Conservation (phyloP, 2,329 filamentous ascomycete species). For the Beauveria asiatica region DNA sequence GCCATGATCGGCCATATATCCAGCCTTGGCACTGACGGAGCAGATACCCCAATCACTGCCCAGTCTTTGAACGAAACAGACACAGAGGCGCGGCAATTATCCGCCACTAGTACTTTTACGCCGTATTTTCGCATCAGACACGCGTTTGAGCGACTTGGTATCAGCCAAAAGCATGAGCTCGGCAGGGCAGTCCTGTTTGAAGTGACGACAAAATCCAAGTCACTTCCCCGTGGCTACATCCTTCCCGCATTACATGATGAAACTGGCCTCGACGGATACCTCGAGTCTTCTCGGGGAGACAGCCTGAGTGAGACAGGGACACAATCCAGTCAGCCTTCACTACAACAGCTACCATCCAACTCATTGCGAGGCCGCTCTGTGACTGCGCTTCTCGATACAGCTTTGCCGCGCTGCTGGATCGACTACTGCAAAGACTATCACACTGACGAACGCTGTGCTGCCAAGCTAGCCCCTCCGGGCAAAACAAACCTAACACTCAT, state of each 20-base stretch:
- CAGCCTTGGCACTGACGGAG: slow-evolving; percentile 14
- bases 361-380: slow-evolving; percentile 25
- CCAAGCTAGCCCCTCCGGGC: background rate
- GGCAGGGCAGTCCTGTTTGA: slow-evolving; percentile 27
- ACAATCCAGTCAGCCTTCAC: background rate
- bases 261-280: slow-evolving; percentile 18
- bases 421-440: slow-evolving; percentile 27
- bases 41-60: background rate
- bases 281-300: slow-evolving; percentile 12
- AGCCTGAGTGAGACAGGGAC: background rate
- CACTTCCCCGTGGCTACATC: slow-evolving; percentile 29
- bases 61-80: background rate
- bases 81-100: background rate
- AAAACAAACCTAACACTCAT: slow-evolving; percentile 23
- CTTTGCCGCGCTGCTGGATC: slow-evolving; percentile 26
- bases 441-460: slow-evolving; percentile 17
- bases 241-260: slow-evolving; percentile 22
- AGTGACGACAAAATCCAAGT: slow-evolving; percentile 28
- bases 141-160: slow-evolving; percentile 29
- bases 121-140: slow-evolving; percentile 30
- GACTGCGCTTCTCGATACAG: slow-evolving; percentile 21
- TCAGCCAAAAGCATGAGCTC: slow-evolving; percentile 28
- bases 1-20: slow-evolving; percentile 20
- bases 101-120: slow-evolving; percentile 24
- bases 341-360: background rate